Evolutionary conservation across 2,329 filamentous ascomycete genomes (phyloP).

Genomic region (Colletotrichum trifolii): DNA sequence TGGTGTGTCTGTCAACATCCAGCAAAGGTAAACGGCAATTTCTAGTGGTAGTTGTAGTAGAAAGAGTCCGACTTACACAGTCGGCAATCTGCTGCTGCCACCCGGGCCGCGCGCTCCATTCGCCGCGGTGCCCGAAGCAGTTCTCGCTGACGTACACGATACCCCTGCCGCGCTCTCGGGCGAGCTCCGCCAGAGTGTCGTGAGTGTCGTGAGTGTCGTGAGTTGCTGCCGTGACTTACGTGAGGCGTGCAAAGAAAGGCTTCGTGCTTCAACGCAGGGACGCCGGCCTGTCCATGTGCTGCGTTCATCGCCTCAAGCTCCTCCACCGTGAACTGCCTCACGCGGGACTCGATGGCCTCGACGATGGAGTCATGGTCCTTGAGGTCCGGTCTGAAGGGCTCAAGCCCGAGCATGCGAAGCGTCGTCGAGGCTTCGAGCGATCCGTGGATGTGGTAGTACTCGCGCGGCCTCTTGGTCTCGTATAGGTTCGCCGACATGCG

Average conservation of each 20-base stretch:
- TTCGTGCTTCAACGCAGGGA: conserved; percentile 67
- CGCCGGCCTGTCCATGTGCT: conserved; percentile 67
- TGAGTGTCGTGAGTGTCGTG: too few species aligned
- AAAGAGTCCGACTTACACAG: conserved; percentile 53
- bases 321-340: conserved; percentile 62
- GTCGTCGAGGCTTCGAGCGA: conserved; percentile 78
- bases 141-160: conserved; percentile 78
- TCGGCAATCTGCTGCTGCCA: conserved; percentile 82
- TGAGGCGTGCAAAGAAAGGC: conserved; percentile 67
- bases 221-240: conserved; percentile 39
- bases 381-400: conserved; percentile 69
- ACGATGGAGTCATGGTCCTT: conserved; percentile 70
- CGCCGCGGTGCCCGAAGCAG: conserved; percentile 71
- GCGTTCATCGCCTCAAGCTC: conserved; percentile 70
- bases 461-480: conserved; percentile 71
- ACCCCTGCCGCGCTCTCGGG: conserved; percentile 66
- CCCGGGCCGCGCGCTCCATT: conserved; percentile 72
- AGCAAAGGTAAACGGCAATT: too few species aligned
- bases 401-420: conserved; percentile 75
- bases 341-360: conserved; percentile 67
- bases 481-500: conserved; percentile 80
- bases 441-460: conserved; percentile 81
- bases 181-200: conserved; percentile 61
- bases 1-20: neutral
- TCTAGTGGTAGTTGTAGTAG: neutral